These are phyloP conservation scores for Carpinus fangiana DNA, from an alignment of 306 rosid species.

Conservation along the genomic window DNA sequence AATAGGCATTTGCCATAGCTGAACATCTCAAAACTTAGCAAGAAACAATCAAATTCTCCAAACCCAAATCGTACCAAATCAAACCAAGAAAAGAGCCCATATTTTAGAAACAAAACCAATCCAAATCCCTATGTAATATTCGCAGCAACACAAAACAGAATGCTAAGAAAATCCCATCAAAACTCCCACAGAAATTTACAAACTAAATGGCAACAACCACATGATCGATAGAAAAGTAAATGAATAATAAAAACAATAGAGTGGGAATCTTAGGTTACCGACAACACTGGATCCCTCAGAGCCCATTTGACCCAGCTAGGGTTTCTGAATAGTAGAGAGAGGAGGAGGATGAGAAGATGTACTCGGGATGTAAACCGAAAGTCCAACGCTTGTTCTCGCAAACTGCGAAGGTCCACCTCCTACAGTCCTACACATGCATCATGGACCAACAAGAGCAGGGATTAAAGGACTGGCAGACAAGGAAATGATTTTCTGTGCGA, in stretches of 20 bases:
- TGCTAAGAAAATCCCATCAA: neutral
- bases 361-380: neutral
- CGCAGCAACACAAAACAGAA: neutral
- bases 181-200: neutral
- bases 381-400: neutral
- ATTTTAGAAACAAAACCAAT: neutral
- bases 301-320: conserved; percentile 55
- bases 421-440: conserved; percentile 1
- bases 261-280: conserved; percentile 47
- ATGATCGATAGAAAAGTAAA: neutral
- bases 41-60: neutral
- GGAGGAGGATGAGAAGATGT: neutral
- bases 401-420: neutral
- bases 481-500: no score
- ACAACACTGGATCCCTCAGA: conserved; percentile 81
- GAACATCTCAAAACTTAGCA: neutral
- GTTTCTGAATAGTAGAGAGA: conserved; percentile 33
- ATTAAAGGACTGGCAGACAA: no score
- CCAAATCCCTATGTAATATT: neutral
- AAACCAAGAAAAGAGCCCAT: neutral
- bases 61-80: neutral
- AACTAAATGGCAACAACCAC: neutral
- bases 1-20: neutral
- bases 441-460: no score
- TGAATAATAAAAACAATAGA: neutral